Evolutionary conservation across 1,284 basidiomycete species (phyloP).

Genomic region (Ustilago xerochloae): DNA sequence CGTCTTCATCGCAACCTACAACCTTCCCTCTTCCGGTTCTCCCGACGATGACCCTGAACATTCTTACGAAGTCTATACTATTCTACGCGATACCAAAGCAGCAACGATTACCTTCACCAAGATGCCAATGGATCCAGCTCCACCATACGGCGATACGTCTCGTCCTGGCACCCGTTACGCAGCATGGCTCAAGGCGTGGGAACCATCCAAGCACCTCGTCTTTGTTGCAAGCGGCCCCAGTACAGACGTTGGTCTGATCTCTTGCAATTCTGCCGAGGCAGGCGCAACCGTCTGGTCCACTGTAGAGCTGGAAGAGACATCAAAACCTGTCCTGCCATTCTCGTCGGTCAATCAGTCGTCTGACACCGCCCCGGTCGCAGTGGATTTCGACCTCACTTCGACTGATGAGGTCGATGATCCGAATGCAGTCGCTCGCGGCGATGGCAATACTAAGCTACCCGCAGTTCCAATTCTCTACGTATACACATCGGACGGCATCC

Average conservation of each 20-base stretch:
- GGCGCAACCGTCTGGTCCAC: slow-evolving; percentile 75
- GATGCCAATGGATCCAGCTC: slow-evolving; percentile 71
- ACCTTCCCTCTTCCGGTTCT: slow-evolving; percentile 60
- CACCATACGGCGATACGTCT: slow-evolving; percentile 73
- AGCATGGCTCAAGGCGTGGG: slow-evolving; percentile 75
- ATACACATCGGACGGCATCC: slow-evolving; percentile 82
- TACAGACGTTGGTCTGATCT: slow-evolving; percentile 80
- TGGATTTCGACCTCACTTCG: slow-evolving; percentile 79
- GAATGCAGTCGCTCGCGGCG: slow-evolving; percentile 71
- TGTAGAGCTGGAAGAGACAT: slow-evolving; percentile 79
- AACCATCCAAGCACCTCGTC: slow-evolving; percentile 74
- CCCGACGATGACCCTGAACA: slow-evolving; percentile 68
- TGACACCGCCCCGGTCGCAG: slow-evolving; percentile 78
- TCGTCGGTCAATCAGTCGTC: slow-evolving; percentile 75
- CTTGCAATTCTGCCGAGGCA: slow-evolving; percentile 65
- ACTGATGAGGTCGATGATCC: slow-evolving; percentile 73
- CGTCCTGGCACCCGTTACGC: slow-evolving; percentile 74
- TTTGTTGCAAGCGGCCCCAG: slow-evolving; percentile 80
- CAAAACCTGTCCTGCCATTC: slow-evolving; percentile 76
- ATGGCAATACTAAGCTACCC: slow-evolving; percentile 69
- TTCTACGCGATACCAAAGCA: slow-evolving; percentile 76
- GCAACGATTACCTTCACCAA: slow-evolving; percentile 72
- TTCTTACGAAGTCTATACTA: slow-evolving; percentile 74
- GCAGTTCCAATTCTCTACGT: slow-evolving; percentile 77
- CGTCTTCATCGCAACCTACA: slow-evolving; percentile 78